These are phyloP conservation scores for Articulospora tetracladia DNA, from an alignment of 495 filamentous ascomycete genomes.

Conservation along the genomic window DNA sequence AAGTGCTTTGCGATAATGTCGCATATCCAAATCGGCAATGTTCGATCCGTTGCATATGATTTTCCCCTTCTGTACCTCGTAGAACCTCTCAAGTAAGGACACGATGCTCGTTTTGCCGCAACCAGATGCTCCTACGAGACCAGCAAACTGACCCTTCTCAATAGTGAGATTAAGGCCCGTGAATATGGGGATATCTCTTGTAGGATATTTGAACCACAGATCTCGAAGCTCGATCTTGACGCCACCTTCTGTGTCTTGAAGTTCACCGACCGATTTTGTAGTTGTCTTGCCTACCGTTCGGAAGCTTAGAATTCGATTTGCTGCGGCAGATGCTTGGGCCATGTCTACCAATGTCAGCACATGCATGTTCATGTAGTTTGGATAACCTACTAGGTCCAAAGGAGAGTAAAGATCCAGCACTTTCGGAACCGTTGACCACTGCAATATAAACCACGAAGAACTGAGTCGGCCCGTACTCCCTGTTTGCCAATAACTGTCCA, in stretches of 20 bases:
- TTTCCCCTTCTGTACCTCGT: slow-evolving; percentile 47
- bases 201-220: slow-evolving; percentile 57
- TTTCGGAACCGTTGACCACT: slow-evolving; percentile 29
- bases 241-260: slow-evolving; percentile 41
- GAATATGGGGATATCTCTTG: slow-evolving; percentile 49
- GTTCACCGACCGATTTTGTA: slow-evolving; percentile 10
- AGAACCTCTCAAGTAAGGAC: slow-evolving; percentile 61
- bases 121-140: slow-evolving; percentile 67
- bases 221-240: slow-evolving; percentile 52
- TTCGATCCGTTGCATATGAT: slow-evolving; percentile 50
- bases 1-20: slow-evolving; percentile 47
- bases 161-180: slow-evolving; percentile 51
- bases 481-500: slow-evolving; percentile 20
- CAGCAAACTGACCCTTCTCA: slow-evolving; percentile 60
- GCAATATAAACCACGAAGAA: slow-evolving; percentile 34
- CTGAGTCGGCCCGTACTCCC: slow-evolving; percentile 25
- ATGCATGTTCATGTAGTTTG: neutral
- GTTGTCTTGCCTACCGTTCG: neutral
- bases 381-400: slow-evolving; percentile 19
- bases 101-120: slow-evolving; percentile 72
- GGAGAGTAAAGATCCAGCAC: slow-evolving; percentile 18
- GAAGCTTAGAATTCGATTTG: slow-evolving; percentile 45
- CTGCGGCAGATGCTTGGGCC: slow-evolving; percentile 53
- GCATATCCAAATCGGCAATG: slow-evolving; percentile 39
- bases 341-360: slow-evolving; percentile 35